Conservation (phyloP, 176 grass and related monocot species). For the Eleusine coracana region DNA sequence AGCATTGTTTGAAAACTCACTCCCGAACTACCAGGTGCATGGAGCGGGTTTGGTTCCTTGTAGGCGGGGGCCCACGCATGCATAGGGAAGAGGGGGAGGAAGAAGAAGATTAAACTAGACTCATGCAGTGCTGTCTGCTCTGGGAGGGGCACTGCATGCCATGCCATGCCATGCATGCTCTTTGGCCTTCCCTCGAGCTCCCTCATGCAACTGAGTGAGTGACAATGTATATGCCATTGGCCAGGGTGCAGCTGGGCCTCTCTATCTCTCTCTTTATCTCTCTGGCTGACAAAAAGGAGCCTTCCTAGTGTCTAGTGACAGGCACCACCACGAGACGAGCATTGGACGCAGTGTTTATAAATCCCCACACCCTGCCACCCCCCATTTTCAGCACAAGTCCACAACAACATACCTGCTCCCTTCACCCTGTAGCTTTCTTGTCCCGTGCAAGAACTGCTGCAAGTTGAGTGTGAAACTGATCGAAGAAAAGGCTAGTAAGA, state of each 20-base stretch:
- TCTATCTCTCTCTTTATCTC: conserved; percentile 13
- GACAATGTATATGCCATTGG: conserved; percentile 30
- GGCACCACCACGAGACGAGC: neutral
- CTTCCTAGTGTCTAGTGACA: conserved; percentile 45
- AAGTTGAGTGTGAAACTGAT: neutral
- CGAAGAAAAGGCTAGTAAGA: neutral
- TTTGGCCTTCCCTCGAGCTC: neutral
- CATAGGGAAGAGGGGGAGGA: neutral
- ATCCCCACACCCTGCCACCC: conserved; percentile 28
- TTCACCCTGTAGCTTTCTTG: neutral
- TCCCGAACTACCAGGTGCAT: neutral
- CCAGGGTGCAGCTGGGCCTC: conserved; percentile 44
- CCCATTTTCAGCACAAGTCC: conserved; percentile 29
- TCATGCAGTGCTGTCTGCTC: conserved; percentile 64
- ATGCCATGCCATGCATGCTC: neutral
- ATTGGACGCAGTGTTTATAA: conserved; percentile 50
- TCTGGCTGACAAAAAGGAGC: conserved; percentile 64
- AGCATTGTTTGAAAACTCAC: conserved; percentile 8
- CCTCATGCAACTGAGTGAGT: conserved; percentile 36
- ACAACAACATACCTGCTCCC: neutral
- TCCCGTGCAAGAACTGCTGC: neutral
- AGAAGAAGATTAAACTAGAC: conserved; percentile 46
- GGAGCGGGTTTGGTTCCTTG: neutral
- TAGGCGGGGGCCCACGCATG: neutral
- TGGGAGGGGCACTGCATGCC: conserved; percentile 54